Percentiles rank a stretch among this genome's conserved stretches.
These are phyloP conservation scores for Aspergillus sclerotiicarbonarius DNA, from an alignment of 495 filamentous ascomycete genomes.

Conservation along the genomic window DNA sequence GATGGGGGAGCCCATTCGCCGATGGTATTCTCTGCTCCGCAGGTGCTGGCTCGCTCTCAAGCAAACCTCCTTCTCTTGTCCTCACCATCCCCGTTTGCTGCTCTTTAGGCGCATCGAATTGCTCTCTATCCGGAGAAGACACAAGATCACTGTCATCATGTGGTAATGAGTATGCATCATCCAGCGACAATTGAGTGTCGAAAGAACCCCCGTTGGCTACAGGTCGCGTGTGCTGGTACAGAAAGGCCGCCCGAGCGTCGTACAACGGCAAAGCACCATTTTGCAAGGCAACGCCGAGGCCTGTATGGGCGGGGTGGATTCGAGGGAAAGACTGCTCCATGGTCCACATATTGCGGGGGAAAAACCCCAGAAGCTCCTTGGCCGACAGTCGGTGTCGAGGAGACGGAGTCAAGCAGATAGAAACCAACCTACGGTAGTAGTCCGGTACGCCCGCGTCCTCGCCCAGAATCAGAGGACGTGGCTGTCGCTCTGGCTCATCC, in stretches of 20 bases:
- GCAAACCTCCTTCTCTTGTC: too few relatives aligned
- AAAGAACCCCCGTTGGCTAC: slow-evolving; percentile 7
- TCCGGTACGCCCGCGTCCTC: slow-evolving; percentile 50
- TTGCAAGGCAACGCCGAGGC: slow-evolving; percentile 21
- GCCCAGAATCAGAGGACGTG: slow-evolving; percentile 62
- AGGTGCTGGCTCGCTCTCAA: not conserved
- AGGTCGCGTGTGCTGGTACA: slow-evolving; percentile 13
- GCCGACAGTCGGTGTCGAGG: slow-evolving; percentile 56
- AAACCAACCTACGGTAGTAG: slow-evolving; percentile 59
- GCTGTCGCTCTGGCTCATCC: slow-evolving; percentile 83
- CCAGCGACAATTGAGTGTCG: slow-evolving; percentile 3
- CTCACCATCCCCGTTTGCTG: not conserved
- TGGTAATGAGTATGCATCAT: not conserved
- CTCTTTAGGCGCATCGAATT: not conserved
- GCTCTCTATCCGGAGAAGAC: not conserved
- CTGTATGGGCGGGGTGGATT: slow-evolving; percentile 13
- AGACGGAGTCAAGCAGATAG: slow-evolving; percentile 53
- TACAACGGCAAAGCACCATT: slow-evolving; percentile 22
- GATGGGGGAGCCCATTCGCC: slow-evolving; percentile 1
- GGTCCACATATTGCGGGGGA: slow-evolving; percentile 33
- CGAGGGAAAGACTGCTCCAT: slow-evolving; percentile 7
- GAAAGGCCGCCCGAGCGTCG: slow-evolving; percentile 17
- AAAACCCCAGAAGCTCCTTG: slow-evolving; percentile 54
- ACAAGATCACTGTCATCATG: not conserved
- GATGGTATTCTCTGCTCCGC: not conserved